These are phyloP conservation scores for Fusarium setosum DNA, from an alignment of 2,329 filamentous ascomycete species.

Conservation along the genomic window DNA sequence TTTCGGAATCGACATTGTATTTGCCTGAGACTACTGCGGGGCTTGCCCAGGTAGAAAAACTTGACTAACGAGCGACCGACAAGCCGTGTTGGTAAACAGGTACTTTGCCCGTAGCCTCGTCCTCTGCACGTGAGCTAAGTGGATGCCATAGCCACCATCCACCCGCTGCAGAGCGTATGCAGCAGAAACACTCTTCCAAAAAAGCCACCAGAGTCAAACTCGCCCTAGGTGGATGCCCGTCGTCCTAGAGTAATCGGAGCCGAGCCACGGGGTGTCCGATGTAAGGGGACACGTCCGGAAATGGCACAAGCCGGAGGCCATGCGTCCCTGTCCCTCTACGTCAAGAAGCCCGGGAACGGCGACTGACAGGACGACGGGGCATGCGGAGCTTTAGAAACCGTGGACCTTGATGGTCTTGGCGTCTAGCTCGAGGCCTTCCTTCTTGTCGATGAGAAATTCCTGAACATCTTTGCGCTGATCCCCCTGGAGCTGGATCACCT, in stretches of 20 bases:
- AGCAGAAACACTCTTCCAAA: conserved; percentile 42
- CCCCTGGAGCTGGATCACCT: conserved; percentile 99
- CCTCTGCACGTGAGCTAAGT: conserved; percentile 38
- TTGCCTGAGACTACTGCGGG: conserved; percentile 50
- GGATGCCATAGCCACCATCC: conserved; percentile 18
- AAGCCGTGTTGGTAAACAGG: conserved; percentile 43
- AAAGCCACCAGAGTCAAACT: conserved; percentile 41
- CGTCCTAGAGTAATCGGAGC: conserved; percentile 47
- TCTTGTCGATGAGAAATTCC: conserved; percentile 96
- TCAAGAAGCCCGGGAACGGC: conserved; percentile 46
- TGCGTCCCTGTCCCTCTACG: conserved; percentile 47
- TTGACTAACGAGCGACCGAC: conserved; percentile 49
- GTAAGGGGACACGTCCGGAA: conserved; percentile 42
- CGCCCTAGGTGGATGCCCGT: conserved; percentile 46
- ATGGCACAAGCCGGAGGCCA: conserved; percentile 45
- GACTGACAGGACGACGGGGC: conserved; percentile 53
- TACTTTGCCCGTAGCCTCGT: conserved; percentile 47
- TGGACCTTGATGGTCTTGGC: conserved; percentile 95
- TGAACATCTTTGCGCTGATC: conserved; percentile 99
- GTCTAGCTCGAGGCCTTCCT: conserved; percentile 92
- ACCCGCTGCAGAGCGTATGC: conserved; percentile 30
- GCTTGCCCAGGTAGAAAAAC: conserved; percentile 44
- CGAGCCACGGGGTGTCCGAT: conserved; percentile 46
- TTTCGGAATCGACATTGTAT: conserved; percentile 43
- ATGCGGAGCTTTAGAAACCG: conserved; percentile 59